Conservation (phyloP, 805 yeast genomes). For the Metschnikowia picachoensis region DNA sequence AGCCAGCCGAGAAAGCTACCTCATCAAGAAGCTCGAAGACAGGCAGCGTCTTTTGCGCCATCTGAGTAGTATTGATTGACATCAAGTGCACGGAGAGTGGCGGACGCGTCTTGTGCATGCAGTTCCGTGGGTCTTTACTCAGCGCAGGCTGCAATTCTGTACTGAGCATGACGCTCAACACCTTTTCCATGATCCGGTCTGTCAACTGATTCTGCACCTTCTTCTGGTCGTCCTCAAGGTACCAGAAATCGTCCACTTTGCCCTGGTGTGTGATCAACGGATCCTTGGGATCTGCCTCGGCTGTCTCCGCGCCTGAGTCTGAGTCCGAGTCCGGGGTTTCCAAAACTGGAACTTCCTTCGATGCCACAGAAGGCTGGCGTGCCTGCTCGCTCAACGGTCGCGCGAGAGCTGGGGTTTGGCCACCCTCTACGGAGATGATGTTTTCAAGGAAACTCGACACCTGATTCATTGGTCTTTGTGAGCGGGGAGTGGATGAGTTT, state of each 20-base stretch:
- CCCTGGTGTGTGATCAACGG: background rate
- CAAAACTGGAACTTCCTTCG: constrained; percentile 1
- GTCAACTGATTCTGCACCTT: constrained; percentile 37
- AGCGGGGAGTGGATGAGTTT: background rate
- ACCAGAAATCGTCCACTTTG: constrained; percentile 25
- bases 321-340: background rate
- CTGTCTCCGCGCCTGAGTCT: background rate
- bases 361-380: constrained; percentile 4
- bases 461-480: constrained; percentile 27
- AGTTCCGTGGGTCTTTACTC: constrained; percentile 50
- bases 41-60: constrained; percentile 58
- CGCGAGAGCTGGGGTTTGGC: background rate
- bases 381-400: constrained; percentile 1
- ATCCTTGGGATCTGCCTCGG: background rate
- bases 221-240: constrained; percentile 20
- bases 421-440: constrained; percentile 28
- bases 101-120: constrained; percentile 61
- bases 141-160: constrained; percentile 37
- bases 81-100: constrained; percentile 63
- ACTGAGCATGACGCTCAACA: constrained; percentile 63
- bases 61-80: constrained; percentile 61
- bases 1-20: constrained; percentile 50
- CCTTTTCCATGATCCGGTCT: constrained; percentile 69
- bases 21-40: constrained; percentile 62
- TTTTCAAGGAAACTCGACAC: constrained; percentile 36